Evolutionary conservation across 495 filamentous ascomycete genomes (phyloP).

Genomic region (Daldinia loculata): DNA sequence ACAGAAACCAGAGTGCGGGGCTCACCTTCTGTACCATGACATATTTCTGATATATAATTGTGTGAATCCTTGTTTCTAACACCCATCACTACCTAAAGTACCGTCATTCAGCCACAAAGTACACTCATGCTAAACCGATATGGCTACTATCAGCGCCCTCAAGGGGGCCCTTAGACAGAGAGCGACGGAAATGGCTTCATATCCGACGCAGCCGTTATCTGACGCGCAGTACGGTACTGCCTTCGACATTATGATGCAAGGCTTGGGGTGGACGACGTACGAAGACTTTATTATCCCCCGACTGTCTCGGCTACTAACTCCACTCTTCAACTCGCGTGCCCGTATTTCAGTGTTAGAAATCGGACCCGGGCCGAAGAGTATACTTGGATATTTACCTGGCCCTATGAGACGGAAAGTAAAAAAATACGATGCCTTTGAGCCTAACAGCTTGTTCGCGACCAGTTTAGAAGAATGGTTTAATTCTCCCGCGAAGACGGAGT

Average conservation of each 20-base stretch:
- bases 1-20: background rate
- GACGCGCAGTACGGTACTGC: conserved; percentile 63
- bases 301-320: conserved; percentile 57
- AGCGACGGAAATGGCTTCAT: conserved; percentile 43
- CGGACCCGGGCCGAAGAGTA: conserved; percentile 65
- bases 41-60: background rate
- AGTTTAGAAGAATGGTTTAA: conserved; percentile 59
- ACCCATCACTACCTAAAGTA: background rate
- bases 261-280: conserved; percentile 58
- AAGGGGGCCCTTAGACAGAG: conserved; percentile 59
- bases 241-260: conserved; percentile 59
- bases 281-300: conserved; percentile 67
- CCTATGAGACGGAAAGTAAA: conserved; percentile 56
- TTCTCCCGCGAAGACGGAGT: conserved; percentile 42
- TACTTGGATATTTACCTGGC: conserved; percentile 62
- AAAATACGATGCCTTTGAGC: conserved; percentile 66
- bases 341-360: conserved; percentile 67
- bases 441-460: conserved; percentile 61
- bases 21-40: background rate
- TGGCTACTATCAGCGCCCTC: conserved; percentile 62
- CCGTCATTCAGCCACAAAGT: background rate
- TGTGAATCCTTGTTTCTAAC: background rate
- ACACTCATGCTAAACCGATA: conserved; percentile 39
- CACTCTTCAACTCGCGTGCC: conserved; percentile 58
- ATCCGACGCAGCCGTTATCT: conserved; percentile 56